Base-by-base conservation (phyloP, 495 filamentous ascomycete species). In the Aspergillus affinis region DNA sequence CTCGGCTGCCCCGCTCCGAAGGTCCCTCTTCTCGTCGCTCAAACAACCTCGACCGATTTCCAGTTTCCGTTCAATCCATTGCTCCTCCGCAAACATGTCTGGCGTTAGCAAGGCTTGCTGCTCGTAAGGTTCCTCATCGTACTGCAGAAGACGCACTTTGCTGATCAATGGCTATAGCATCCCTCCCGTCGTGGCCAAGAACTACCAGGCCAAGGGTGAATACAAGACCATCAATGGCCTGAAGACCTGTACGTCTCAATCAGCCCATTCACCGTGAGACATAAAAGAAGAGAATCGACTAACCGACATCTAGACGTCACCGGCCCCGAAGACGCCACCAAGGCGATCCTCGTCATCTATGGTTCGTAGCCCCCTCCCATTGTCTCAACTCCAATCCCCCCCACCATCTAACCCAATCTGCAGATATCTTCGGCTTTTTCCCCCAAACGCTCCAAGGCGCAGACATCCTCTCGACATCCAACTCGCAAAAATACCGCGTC, bases 181-280 rank as follows among this genome's bases (percentile, higher is more conserved):
- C 58, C 84, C 84, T 6, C 83, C 85, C 12, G 73, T 86, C 44
- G 70, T 84, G 19, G 72, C 74, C 59, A 81, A 84, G 61, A 81
- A 72, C 57, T 88, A 88, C 72, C 67, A 80, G 59, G 67, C 78
- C 62, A 88, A 88, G 69, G 85, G 85, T 54, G 72, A 79, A 66
- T 88, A 85, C 67, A 80, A 84, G 65, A 82, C 78, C 47, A 74
- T 86, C 69, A 79, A 81, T 73, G 84, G 84, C 61, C 58, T 85
- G 66, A 84, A 86, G 73, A 86, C 83, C 50, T 88, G 85, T 88
- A 72, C 20, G 78, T 65, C 17, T 18, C 19, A 32, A 8, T n/a
- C 26, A 12, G 9, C 17, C 50, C 2, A n/a, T 15, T 7, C 1
- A 13, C 6, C 6, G 19, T 48, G 17, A 48, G 17, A 12, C 50